Percentiles rank a stretch among this genome's conserved stretches.
Evolutionary conservation across 345 rosid species (phyloP).

Genomic region (Eutrema heterophyllum): DNA sequence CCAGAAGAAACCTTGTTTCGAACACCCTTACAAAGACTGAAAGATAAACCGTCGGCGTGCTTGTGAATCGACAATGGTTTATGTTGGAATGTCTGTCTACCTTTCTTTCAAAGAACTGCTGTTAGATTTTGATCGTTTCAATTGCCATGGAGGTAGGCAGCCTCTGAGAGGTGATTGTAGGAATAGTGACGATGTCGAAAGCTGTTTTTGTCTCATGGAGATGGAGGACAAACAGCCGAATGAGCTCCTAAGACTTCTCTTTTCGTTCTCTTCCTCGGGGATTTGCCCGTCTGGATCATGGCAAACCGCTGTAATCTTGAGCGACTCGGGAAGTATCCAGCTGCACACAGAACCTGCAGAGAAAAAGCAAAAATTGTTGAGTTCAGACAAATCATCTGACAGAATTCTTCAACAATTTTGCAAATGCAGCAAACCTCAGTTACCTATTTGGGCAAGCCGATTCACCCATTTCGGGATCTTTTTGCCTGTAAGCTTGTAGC

Average conservation of each 20-base stretch:
- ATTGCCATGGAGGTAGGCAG: slow-evolving; percentile 83
- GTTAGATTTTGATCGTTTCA: slow-evolving; percentile 49
- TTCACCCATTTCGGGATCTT: slow-evolving; percentile 90
- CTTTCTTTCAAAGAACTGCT: slow-evolving; percentile 65
- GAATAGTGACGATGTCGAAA: slow-evolving; percentile 60
- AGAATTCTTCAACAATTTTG: background rate
- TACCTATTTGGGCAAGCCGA: slow-evolving; percentile 86
- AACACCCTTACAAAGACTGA: background rate
- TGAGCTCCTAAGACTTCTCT: slow-evolving; percentile 39
- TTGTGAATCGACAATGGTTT: background rate
- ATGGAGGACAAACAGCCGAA: slow-evolving; percentile 76
- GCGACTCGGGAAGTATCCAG: slow-evolving; percentile 83
- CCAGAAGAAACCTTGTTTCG: background rate
- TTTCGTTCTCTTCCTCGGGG: slow-evolving; percentile 62
- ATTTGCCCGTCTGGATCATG: slow-evolving; percentile 58
- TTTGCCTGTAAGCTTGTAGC: slow-evolving; percentile 70
- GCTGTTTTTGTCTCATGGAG: slow-evolving; percentile 75
- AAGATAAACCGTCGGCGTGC: background rate
- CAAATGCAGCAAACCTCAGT: background rate
- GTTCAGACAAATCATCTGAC: background rate
- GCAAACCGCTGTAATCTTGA: slow-evolving; percentile 53
- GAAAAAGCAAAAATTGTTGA: background rate
- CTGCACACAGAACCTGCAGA: slow-evolving; percentile 79
- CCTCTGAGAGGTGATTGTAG: slow-evolving; percentile 83
- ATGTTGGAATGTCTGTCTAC: slow-evolving; percentile 26